phyloP scores from a whole-genome alignment of 257 asterid genomes.

The Capsicum pubescens region DNA sequence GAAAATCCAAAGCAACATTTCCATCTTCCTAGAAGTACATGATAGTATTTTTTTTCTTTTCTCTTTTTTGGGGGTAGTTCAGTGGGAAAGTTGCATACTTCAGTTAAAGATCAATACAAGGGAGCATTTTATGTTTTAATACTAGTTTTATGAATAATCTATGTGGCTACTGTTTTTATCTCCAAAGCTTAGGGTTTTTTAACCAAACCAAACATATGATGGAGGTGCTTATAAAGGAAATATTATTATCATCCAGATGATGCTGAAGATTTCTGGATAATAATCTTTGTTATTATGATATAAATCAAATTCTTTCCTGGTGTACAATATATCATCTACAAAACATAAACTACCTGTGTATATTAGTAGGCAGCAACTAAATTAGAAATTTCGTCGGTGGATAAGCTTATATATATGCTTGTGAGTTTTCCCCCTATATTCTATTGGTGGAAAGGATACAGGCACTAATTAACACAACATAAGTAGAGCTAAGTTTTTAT shows the following conservation, averaged over 20 bases:
- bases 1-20: background rate
- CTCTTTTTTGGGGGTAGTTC: background rate
- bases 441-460: background rate
- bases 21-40: background rate
- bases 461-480: background rate
- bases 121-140: slow-evolving; percentile 4
- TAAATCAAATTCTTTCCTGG: background rate
- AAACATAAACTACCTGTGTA: background rate
- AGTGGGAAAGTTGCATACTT: background rate
- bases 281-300: background rate
- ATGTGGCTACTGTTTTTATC: background rate
- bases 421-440: background rate
- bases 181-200: background rate
- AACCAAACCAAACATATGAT: background rate
- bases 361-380: background rate
- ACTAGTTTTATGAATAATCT: background rate
- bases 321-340: background rate
- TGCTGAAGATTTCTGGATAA: background rate
- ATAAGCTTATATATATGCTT: background rate
- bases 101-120: background rate
- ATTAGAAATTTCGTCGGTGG: slow-evolving; percentile 9
- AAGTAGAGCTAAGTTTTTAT: slow-evolving; percentile 3
- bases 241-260: slow-evolving; percentile 3
- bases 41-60: background rate
- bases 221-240: slow-evolving; percentile 23